A percentile compares a stretch with the other conserved stretches of the same genome.
Evolutionary conservation across 2,329 filamentous ascomycete genomes (phyloP).

Genomic region (Sporothrix brasiliensis): DNA sequence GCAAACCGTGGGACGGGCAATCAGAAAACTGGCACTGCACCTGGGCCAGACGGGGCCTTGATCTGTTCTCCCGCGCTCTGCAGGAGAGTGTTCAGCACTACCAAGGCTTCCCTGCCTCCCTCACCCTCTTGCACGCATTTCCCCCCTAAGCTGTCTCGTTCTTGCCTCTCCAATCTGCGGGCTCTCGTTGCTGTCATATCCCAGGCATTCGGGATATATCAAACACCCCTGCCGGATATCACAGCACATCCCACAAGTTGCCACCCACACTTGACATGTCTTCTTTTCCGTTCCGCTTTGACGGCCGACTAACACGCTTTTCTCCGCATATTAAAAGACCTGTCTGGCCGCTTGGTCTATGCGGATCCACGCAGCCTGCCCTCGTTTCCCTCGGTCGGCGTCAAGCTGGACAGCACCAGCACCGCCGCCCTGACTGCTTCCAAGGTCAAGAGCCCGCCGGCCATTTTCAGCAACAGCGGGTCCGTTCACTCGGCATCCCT

Average conservation of each 20-base stretch:
- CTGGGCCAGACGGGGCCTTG: conserved; percentile 10
- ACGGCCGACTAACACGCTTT: conserved; percentile 19
- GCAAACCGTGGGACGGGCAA: background rate
- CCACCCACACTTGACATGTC: background rate
- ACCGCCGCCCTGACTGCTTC: conserved; percentile 26
- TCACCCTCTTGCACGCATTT: background rate
- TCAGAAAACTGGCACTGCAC: background rate
- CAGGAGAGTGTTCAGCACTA: background rate
- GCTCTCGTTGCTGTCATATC: background rate
- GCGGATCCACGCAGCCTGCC: conserved; percentile 73
- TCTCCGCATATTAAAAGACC: conserved; percentile 6
- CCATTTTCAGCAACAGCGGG: conserved; percentile 19
- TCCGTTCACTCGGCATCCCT: conserved; percentile 31
- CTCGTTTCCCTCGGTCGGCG: conserved; percentile 69
- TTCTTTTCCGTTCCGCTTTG: background rate
- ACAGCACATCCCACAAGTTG: conserved; percentile 6
- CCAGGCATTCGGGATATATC: background rate
- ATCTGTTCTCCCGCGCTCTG: background rate
- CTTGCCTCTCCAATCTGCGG: conserved; percentile 8
- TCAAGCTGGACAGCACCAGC: conserved; percentile 48
- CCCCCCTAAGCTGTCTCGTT: conserved; percentile 9
- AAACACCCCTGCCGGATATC: conserved; percentile 13
- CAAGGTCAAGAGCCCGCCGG: conserved; percentile 28
- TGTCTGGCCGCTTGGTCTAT: conserved; percentile 62
- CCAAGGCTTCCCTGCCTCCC: background rate